Base-by-base conservation (phyloP, 2,329 filamentous ascomycete genomes). In the Clarireedia homoeocarpa region DNA sequence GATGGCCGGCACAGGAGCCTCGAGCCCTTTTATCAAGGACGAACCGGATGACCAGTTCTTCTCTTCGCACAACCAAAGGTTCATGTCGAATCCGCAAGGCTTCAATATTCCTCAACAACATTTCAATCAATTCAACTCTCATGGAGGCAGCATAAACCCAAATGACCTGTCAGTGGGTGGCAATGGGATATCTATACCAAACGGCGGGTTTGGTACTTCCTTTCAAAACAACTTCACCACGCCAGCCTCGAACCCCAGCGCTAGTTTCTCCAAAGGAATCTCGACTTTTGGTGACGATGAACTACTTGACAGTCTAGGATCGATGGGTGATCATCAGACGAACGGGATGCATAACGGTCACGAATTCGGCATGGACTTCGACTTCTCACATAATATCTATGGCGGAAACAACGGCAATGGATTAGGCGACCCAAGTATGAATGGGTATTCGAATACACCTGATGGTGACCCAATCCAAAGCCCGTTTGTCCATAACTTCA, bases 381-480 rank as follows among this genome's bases (percentile, higher is more conserved):
- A 76, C 58, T 84, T 79, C 63, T 69, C 73, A 34, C 78, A 82
- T 55, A 74, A 74, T 50, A 74, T 80, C 17, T 84, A 81, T 64
- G 65, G 72, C 54, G 69, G 71, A 52, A 73, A 86, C 57, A 84
- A 86, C 57, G 77, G 74, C 51, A 78, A 76, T 58, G 68, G 75
- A 57, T 71, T 86, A 39, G 80, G 83, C 58, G 84, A 88, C 61
- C 82, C 78, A 23, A 67, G 80, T 48, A 84, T 90, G 67, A 86
- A 88, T 67, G 83, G 89, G 59, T 97, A 88, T 72, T 96, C 92
- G 20, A 89, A 89, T 70, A 96, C 91, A 2, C 91, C 92, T 3
- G 92, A 97, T 59, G 90, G 90, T 52, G 87, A 90, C 53, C 91
- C 92, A 5, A 92, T 96, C 59, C 89, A 95, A 67, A 96, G 91